Base-by-base conservation (phyloP, 73 alveolate species). In the Tetrahymena elliotti region DNA sequence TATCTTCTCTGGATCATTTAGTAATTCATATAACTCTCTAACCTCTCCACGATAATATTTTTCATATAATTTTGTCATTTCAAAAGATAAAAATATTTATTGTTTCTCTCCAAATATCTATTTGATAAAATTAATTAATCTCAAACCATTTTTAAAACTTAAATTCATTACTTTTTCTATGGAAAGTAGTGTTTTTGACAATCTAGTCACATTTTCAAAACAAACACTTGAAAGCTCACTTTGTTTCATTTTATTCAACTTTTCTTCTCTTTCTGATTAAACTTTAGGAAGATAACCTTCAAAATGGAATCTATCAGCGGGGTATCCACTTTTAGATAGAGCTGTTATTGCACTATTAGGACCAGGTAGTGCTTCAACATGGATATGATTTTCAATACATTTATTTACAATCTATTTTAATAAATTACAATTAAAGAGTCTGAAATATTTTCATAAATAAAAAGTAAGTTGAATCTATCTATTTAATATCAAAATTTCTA, bases 281-380 rank as follows among this genome's bases (percentile, higher is more conserved):
- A 94, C 84, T 83, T 97, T 97, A 11, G 98, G 47, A 37, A 97
- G 95, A 83, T 96, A 98, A 10, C 99, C 99, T 35, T 94, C 93
- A 93, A 97, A 98, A 15, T 52, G 83, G 92, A 98, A 98, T 24
- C 96, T 53, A 40, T 98, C 98, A 31, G 98, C 92, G 31, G 98
- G 98, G 68, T 97, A 97, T 34, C 99, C 99, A 35, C 98, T 93
- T 20, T 97, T 96, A 31, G 97, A 52, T 20, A 97, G 93, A 8
- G 99, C 99, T 13, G 95, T 95, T 20, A 96, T 93, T 13, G 97
- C 98, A 8, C 99, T 98, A 52, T 96, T 93, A 16, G 99, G 98
- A 15, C 99, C 99, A 16, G 99, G 99, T 31, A 98, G 94, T 11
- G 98, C 95, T 68, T 97, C 98, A 33, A 98, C 95, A 35, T 97